These are phyloP conservation scores for Boletus speciosus DNA, from an alignment of 768 basidiomycete genomes.

Conservation along the genomic window DNA sequence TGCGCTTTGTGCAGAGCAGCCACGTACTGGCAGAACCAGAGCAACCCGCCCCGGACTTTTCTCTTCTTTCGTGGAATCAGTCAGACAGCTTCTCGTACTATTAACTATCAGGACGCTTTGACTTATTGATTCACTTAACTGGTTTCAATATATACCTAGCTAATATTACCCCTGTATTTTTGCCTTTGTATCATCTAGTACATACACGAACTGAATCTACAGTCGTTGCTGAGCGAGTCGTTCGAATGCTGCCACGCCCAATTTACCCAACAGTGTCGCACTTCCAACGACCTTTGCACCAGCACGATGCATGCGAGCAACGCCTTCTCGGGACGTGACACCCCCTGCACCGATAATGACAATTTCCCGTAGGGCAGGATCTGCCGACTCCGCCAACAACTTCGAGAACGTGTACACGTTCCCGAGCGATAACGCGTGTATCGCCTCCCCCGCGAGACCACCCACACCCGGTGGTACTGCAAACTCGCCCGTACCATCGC, in stretches of 20 bases:
- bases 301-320: constrained; percentile 64
- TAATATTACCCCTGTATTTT: constrained; percentile 24
- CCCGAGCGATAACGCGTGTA: constrained; percentile 77
- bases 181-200: constrained; percentile 12
- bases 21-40: background rate
- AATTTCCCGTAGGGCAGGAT: constrained; percentile 44
- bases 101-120: constrained; percentile 15
- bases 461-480: constrained; percentile 66
- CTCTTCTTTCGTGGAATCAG: constrained; percentile 23
- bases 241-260: constrained; percentile 54
- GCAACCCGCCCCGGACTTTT: constrained; percentile 13
- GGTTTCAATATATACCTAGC: constrained; percentile 8
- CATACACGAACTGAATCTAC: constrained; percentile 6
- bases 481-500: constrained; percentile 30
- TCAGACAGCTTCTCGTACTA: constrained; percentile 22
- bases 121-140: constrained; percentile 30
- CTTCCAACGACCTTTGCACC: constrained; percentile 72
- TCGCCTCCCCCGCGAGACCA: constrained; percentile 71
- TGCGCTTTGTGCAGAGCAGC: constrained; percentile 8
- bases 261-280: constrained; percentile 52
- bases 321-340: constrained; percentile 59
- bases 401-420: constrained; percentile 64
- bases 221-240: constrained; percentile 23
- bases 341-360: constrained; percentile 81
- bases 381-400: constrained; percentile 43